Conservation (phyloP, 495 filamentous ascomycete species). For the Annulohypoxylon maeteangense region DNA sequence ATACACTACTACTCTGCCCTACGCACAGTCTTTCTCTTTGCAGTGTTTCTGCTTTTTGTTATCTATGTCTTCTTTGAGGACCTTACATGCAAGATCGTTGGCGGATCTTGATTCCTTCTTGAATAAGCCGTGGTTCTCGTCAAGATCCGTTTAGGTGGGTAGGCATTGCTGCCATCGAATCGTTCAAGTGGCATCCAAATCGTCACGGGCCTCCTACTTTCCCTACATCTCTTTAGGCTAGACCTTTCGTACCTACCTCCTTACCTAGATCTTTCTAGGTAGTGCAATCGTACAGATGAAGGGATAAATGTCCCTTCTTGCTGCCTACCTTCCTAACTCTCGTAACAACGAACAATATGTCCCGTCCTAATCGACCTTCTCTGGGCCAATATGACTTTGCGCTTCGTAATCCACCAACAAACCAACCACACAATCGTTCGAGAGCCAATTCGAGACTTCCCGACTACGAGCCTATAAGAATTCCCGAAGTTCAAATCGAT, state of each 20-base stretch:
- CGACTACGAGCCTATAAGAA: conserved; percentile 28
- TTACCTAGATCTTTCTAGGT: conserved; percentile 9
- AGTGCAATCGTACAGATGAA: conserved; percentile 21
- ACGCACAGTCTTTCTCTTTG: conserved; percentile 9
- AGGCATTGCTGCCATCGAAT: conserved; percentile 19
- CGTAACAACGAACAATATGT: conserved; percentile 32
- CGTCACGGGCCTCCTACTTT: conserved; percentile 23
- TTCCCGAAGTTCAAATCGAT: conserved; percentile 42
- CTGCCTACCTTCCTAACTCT: conserved; percentile 13
- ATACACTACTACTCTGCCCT: conserved; percentile 1
- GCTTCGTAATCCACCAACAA: conserved; percentile 35
- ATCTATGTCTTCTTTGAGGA: conserved; percentile 23
- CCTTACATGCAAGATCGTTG: conserved; percentile 7
- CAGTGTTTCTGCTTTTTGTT: neutral
- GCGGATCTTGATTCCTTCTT: conserved; percentile 7
- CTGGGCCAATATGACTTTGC: conserved; percentile 46
- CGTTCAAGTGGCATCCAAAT: neutral
- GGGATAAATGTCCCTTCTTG: conserved; percentile 29
- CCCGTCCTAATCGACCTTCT: conserved; percentile 43
- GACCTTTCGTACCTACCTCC: conserved; percentile 11
- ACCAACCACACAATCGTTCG: conserved; percentile 34
- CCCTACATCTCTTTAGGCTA: conserved; percentile 3
- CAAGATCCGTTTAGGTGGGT: conserved; percentile 17
- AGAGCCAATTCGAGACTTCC: conserved; percentile 44
- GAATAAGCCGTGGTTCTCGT: conserved; percentile 11